phyloP scores from a whole-genome alignment of 768 basidiomycete species.

The Auricularia auricula-judae region DNA sequence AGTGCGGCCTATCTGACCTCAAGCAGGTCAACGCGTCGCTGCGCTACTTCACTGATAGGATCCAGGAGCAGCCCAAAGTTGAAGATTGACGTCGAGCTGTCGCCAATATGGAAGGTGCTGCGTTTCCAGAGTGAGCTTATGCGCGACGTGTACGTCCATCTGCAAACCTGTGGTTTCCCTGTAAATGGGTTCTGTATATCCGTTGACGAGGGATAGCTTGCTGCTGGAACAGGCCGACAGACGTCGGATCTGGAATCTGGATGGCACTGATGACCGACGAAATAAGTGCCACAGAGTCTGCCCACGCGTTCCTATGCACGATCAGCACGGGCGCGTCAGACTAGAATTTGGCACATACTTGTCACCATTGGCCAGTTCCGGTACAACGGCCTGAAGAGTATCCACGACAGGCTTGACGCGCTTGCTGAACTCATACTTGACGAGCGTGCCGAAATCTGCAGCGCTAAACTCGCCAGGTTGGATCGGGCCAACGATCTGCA shows the following conservation, averaged over 20 bases:
- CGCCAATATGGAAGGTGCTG: conserved; percentile 63
- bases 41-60: conserved; percentile 74
- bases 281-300: conserved; percentile 51
- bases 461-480: conserved; percentile 43
- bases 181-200: conserved; percentile 44
- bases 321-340: not conserved
- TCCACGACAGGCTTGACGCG: conserved; percentile 57
- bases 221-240: conserved; percentile 60
- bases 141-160: too few species aligned
- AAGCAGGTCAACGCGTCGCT: conserved; percentile 76
- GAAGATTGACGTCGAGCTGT: conserved; percentile 53
- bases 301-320: conserved; percentile 35
- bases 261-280: conserved; percentile 65
- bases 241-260: conserved; percentile 62
- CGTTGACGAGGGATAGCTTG: conserved; percentile 46
- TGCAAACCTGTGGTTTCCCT: conserved; percentile 49
- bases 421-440: conserved; percentile 62
- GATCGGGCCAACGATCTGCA: conserved; percentile 71
- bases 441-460: conserved; percentile 64
- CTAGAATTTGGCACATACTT: conserved; percentile 22
- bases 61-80: conserved; percentile 69
- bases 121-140: not conserved
- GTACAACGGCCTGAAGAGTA: conserved; percentile 46
- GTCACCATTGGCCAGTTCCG: conserved; percentile 27
- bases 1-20: conserved; percentile 31